phyloP scores from a whole-genome alignment of 2,329 filamentous ascomycete genomes.

The Aspergillus calidoustus region DNA sequence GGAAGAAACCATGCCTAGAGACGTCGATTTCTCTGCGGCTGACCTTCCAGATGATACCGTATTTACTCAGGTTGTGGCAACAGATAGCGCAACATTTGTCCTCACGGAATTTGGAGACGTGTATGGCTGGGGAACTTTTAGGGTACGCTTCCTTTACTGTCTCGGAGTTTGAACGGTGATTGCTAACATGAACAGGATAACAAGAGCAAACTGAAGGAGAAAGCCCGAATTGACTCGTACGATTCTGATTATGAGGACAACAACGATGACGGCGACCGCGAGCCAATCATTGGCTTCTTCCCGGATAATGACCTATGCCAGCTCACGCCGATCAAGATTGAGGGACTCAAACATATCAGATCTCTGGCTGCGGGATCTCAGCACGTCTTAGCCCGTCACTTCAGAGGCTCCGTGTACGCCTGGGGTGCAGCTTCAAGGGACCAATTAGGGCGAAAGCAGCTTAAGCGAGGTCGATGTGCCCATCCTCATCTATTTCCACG shows the following conservation, averaged over 20 bases:
- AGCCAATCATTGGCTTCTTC: conserved; percentile 56
- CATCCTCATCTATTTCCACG: conserved; percentile 56
- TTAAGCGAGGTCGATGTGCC: conserved; percentile 42
- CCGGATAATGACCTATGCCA: conserved; percentile 46
- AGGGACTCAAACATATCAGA: conserved; percentile 66
- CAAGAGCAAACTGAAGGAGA: not conserved
- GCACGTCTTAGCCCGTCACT: conserved; percentile 71
- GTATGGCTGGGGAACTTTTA: conserved; percentile 85
- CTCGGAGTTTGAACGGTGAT: not conserved
- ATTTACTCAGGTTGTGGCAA: conserved; percentile 70
- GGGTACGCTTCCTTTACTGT: conserved; percentile 53
- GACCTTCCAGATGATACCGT: conserved; percentile 65
- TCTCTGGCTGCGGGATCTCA: conserved; percentile 70
- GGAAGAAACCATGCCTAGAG: conserved; percentile 61
- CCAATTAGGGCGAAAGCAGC: conserved; percentile 68
- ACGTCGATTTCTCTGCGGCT: conserved; percentile 59
- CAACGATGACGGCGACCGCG: conserved; percentile 42
- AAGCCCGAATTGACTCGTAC: not conserved
- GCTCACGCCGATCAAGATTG: conserved; percentile 48
- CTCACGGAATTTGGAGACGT: conserved; percentile 75
- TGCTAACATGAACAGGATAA: conserved; percentile 1
- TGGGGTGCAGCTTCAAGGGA: conserved; percentile 77
- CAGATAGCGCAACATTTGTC: conserved; percentile 76
- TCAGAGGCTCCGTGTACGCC: conserved; percentile 66
- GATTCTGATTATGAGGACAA: not conserved